Evolutionary conservation across 208 protist species (phyloP), one percentile per base, ranked within the genome.

Genomic region (Polymyxa betae): DNA sequence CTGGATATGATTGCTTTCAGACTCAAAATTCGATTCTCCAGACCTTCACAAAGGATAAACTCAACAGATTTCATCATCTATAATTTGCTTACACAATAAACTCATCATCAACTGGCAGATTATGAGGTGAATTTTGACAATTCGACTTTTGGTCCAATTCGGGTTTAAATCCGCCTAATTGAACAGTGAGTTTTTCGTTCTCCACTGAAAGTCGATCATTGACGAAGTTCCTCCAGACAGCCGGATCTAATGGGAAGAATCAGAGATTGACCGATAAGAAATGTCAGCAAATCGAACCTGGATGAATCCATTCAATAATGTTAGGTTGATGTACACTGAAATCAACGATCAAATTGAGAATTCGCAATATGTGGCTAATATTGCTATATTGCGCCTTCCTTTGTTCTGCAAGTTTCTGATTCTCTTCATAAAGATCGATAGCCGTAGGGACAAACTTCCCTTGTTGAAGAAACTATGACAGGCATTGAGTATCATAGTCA

Each of bases 161-260:
- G n/a, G 72, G 72, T n/a, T 43, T 82, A 43, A 35, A 35, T 82
- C 72, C 72, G 35, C 72, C 72, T 20, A 82, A n/a, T 82, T 82
- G 72, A n/a, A 82, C n/a, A 40, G n/a, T 40, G 16, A 82, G 40
- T 20, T 82, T 82, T 35, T 5, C 40, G 72, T 82, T 82, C n/a
- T 82, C 72, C 5, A 40, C n/a, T 5, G 72, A 5, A 5, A 82
- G n/a, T 35, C 35, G 16, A 43, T 35, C 16, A 12, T 82, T n/a
- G 16, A 82, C 72, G 72, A 82, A 82, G 16, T 5, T 16, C 16
- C 10, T 40, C 72, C 72, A 82, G 5, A n/a, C n/a, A 45, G 5
- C n/a, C 16, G 16, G 72, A n/a, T 82, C 72, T 82, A 66, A n/a
- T 82, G 72, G 16, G 35, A 43, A 45, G 16, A 82, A 43, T 45